A percentile compares a stretch with the other conserved stretches of the same genome.
These are phyloP conservation scores for Coix lacrymajobi DNA, from an alignment of 176 grass and related monocot genomes.

Conservation along the genomic window DNA sequence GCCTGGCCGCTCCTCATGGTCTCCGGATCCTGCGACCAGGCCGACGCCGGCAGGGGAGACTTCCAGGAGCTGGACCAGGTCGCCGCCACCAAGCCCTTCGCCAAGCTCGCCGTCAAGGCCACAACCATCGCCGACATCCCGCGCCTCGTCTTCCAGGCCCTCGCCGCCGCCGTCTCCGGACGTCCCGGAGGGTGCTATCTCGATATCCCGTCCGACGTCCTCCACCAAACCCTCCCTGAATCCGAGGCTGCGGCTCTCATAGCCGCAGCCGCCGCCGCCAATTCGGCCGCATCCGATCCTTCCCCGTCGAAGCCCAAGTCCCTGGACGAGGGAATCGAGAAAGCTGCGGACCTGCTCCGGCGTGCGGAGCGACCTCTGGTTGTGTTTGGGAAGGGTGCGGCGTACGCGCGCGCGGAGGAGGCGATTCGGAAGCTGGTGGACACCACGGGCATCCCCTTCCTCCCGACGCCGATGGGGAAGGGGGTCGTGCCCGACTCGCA, in stretches of 20 bases:
- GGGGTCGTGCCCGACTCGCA: conserved; percentile 76
- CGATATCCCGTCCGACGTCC: conserved; percentile 84
- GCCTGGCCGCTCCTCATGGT: conserved; percentile 85
- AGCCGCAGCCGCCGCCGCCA: conserved; percentile 1
- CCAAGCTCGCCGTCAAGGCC: conserved; percentile 78
- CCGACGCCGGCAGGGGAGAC: conserved; percentile 71
- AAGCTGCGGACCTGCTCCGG: conserved; percentile 55
- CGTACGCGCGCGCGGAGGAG: conserved; percentile 64
- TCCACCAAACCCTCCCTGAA: conserved; percentile 78
- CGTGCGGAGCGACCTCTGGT: conserved; percentile 67
- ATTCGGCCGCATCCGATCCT: conserved; percentile 18
- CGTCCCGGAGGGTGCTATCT: conserved; percentile 86
- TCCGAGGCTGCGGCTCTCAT: conserved; percentile 51
- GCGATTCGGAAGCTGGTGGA: conserved; percentile 72
- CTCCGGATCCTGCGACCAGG: conserved; percentile 82
- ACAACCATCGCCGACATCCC: conserved; percentile 64
- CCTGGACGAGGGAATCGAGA: conserved; percentile 37
- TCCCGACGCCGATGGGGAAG: conserved; percentile 95
- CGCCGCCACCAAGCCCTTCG: conserved; percentile 69
- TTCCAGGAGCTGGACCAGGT: conserved; percentile 98
- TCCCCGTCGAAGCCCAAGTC: conserved; percentile 23
- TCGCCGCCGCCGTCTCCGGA: conserved; percentile 44
- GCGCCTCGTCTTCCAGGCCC: conserved; percentile 59
- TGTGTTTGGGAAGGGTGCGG: conserved; percentile 85
- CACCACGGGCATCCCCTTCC: conserved; percentile 76